Base-by-base conservation (phyloP, 768 basidiomycete species). In the Royoungia palumana region DNA sequence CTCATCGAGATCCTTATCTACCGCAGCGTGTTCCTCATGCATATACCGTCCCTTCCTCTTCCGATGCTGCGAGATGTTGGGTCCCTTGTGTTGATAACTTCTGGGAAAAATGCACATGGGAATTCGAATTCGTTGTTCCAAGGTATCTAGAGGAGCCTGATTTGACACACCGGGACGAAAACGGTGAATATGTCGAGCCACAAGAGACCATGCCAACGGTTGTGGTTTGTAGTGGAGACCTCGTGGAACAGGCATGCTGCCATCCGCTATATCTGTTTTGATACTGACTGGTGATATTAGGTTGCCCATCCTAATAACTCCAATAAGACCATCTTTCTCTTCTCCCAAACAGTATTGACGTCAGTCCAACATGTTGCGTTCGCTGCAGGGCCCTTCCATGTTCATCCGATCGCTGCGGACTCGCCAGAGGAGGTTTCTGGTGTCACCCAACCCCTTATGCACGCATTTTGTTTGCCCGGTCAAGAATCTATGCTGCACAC, bases 81-180 rank as follows among this genome's bases (percentile, higher is more conserved):
- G 85, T 97, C n/a, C 96, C 96, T 13, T 99, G 96, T 60, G 69
- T 97, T 17, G 96, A 99, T 67, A 89, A 82, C 58, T 69, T 93
- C 19, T 95, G 93, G 90, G 94, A 96, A 68, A 86, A 91, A 59
- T 96, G 90, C 58, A 94, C 95, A 7, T 99, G 96, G 96, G 96
- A 99, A 61, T 87, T 98, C 49, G 92, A 97, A 67, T 91, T 96
- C 66, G 82, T 96, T 43, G 94, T 96, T 28, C 94, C 94, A 42
- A 77, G 85, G 55, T 85, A 82, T 61, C 71, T 90, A 13, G 85
- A 91, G 63, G 87, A 87, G 53, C 53, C 54, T 9, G 68, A 68
- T 37, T 49, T 55, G 44, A 42, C 32, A 8, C 61, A 50, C 14
- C 74, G 71, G 11, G 76, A 78, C 53, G 68, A 62, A 47, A 62